These are phyloP conservation scores for Styphnolobium japonicum DNA, from an alignment of 306 rosid species.

Conservation along the genomic window DNA sequence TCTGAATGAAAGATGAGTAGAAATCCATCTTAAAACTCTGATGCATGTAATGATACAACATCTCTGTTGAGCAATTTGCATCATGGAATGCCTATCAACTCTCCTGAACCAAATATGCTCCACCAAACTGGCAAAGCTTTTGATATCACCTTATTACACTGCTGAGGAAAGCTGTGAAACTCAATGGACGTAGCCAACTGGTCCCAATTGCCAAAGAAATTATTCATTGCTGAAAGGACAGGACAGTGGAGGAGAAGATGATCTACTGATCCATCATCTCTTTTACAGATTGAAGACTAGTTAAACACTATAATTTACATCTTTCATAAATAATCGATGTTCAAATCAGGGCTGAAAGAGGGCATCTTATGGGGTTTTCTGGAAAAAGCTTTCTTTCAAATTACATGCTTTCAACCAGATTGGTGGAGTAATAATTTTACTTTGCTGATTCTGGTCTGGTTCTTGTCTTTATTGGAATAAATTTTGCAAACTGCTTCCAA, in stretches of 20 bases:
- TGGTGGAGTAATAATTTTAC: neutral
- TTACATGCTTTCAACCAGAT: neutral
- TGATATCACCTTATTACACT: neutral
- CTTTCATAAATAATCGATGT: neutral
- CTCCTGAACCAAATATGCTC: neutral
- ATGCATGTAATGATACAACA: neutral
- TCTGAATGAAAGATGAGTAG: conserved; percentile 1
- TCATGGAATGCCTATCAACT: neutral
- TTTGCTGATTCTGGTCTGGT: neutral
- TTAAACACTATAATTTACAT: neutral
- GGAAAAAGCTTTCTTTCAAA: neutral
- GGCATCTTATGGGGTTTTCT: neutral
- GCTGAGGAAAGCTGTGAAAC: neutral
- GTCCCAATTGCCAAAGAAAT: neutral
- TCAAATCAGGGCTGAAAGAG: neutral
- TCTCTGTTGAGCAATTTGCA: neutral
- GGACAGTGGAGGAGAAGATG: neutral
- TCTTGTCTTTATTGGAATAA: neutral
- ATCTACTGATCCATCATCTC: neutral
- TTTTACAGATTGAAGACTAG: neutral
- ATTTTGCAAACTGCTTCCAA: neutral
- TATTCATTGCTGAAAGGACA: neutral
- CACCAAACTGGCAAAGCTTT: neutral
- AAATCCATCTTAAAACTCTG: neutral
- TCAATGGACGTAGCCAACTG: neutral